phyloP scores from a whole-genome alignment of 495 filamentous ascomycete genomes.

The Podospora fimiseda region DNA sequence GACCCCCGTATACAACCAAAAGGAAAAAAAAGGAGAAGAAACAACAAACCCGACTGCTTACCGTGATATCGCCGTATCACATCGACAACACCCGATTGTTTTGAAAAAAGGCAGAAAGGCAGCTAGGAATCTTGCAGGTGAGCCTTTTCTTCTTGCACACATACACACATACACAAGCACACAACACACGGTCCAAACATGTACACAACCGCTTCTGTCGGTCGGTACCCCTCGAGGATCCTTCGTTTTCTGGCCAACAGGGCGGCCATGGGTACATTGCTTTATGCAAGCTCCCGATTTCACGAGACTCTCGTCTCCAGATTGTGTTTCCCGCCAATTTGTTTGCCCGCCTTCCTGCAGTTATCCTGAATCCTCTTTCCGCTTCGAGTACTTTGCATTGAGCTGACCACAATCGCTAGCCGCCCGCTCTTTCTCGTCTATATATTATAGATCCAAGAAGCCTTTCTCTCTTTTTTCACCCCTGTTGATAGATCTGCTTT shows the following conservation, averaged over 20 bases:
- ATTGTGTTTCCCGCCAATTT: constrained; percentile 21
- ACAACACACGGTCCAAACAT: constrained; percentile 5
- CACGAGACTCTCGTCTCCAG: constrained; percentile 36
- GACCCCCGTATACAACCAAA: background rate
- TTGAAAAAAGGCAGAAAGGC: background rate
- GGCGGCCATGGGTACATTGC: constrained; percentile 27
- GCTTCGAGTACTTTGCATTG: constrained; percentile 8
- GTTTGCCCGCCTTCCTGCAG: constrained; percentile 19
- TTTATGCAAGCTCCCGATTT: constrained; percentile 33
- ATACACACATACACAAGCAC: constrained; percentile 1
- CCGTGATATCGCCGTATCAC: background rate
- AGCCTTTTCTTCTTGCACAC: constrained; percentile 1
- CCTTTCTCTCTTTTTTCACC: background rate
- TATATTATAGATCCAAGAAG: constrained; percentile 6
- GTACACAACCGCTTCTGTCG: constrained; percentile 13
- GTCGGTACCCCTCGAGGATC: constrained; percentile 7
- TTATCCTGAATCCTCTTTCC: constrained; percentile 4
- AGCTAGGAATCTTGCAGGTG: constrained; percentile 13
- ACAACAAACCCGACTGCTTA: background rate
- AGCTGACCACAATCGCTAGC: constrained; percentile 8
- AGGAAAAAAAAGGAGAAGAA: background rate
- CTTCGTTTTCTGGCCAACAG: constrained; percentile 19
- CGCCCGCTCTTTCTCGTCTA: background rate
- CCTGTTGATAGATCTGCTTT: background rate
- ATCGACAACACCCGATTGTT: background rate